Evolutionary conservation across 345 rosid genomes (phyloP).

Genomic region (Theobroma cacao): DNA sequence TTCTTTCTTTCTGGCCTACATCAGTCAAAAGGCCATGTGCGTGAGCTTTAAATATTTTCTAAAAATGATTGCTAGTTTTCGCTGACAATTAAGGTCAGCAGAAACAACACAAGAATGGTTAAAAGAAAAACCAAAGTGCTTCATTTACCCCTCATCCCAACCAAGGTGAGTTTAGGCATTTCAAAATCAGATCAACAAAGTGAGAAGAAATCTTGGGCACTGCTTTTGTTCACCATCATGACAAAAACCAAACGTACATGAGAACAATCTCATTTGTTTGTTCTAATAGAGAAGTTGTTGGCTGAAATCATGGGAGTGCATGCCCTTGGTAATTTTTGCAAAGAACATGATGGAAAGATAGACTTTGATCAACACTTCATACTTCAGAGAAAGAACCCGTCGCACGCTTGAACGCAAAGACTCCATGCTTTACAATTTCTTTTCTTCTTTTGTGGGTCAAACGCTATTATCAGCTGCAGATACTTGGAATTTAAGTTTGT

Average conservation of each 20-base stretch:
- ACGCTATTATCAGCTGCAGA: not conserved
- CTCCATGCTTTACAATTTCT: not conserved
- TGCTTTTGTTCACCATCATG: no score
- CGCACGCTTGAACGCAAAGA: not conserved
- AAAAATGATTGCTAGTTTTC: not conserved
- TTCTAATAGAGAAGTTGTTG: not conserved
- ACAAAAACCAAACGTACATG: not conserved
- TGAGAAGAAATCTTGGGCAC: no score
- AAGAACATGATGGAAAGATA: not conserved
- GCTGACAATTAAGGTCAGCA: not conserved
- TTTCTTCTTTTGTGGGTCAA: not conserved
- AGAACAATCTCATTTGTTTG: not conserved
- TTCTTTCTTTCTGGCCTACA: not conserved
- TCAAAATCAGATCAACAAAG: no score
- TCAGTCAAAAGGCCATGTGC: constrained; percentile 4
- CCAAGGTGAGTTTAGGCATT: not conserved
- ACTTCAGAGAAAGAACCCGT: not conserved
- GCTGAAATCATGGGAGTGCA: not conserved
- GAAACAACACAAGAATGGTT: not conserved
- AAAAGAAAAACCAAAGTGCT: not conserved
- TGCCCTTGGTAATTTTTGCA: not conserved
- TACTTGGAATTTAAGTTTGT: not conserved
- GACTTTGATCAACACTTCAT: not conserved
- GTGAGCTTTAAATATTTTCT: not conserved
- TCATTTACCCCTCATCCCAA: not conserved